A percentile compares a stretch with the other conserved stretches of the same genome.
These are phyloP conservation scores for Umbelopsis isabellina DNA, from an alignment of 192 early-diverging fungal species.

Conservation along the genomic window DNA sequence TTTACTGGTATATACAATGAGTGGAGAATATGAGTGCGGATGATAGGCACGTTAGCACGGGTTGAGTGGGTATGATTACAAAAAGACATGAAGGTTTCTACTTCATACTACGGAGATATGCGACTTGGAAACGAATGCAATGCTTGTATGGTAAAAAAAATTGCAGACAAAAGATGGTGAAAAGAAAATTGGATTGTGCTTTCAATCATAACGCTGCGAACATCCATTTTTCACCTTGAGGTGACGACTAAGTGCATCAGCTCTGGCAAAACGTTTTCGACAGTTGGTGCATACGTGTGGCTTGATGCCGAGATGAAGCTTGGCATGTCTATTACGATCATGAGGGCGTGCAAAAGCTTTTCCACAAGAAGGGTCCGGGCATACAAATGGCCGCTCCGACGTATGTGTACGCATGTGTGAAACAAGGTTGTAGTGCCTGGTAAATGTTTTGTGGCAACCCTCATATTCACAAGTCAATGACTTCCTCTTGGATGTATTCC, in stretches of 20 bases:
- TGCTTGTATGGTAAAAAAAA: too few relatives aligned
- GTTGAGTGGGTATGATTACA: conserved; percentile 4
- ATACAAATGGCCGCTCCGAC: conserved; percentile 68
- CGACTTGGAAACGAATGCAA: too few relatives aligned
- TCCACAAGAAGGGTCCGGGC: conserved; percentile 69
- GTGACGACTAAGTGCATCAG: conserved; percentile 73
- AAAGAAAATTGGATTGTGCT: not conserved
- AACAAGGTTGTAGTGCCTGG: conserved; percentile 71
- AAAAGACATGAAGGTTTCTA: not conserved
- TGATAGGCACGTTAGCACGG: not conserved
- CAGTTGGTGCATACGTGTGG: conserved; percentile 69
- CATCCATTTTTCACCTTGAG: conserved; percentile 24
- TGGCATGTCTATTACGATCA: conserved; percentile 81
- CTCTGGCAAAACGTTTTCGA: conserved; percentile 67
- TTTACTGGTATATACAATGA: conserved; percentile 15
- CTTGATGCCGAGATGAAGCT: conserved; percentile 70
- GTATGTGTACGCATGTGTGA: conserved; percentile 73
- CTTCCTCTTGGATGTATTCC: conserved; percentile 3
- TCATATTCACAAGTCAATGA: conserved; percentile 24
- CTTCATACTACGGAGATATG: too few relatives aligned
- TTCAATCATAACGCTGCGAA: conserved; percentile 11
- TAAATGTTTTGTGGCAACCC: conserved; percentile 68
- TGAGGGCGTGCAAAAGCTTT: conserved; percentile 82
- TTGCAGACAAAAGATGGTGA: too few relatives aligned
- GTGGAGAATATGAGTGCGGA: not conserved